Percentiles rank a stretch among this genome's conserved stretches.
phyloP scores from a whole-genome alignment of 2,329 filamentous ascomycete species.

The Pseudogymnoascus sp. region DNA sequence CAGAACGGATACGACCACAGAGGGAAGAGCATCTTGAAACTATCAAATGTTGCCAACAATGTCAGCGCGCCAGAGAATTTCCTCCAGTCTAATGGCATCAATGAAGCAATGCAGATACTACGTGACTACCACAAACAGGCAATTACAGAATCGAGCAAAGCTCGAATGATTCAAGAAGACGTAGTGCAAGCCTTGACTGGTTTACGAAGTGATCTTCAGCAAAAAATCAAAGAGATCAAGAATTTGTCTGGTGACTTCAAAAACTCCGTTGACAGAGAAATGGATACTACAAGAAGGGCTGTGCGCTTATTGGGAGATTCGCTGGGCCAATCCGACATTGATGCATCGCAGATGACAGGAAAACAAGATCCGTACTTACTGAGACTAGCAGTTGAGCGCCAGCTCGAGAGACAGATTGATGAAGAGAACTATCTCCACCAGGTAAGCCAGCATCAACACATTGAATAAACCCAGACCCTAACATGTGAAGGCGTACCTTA shows the following conservation, averaged over 20 bases:
- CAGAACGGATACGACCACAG: slow-evolving; percentile 81
- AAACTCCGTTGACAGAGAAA: slow-evolving; percentile 92
- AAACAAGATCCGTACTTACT: slow-evolving; percentile 91
- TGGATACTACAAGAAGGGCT: slow-evolving; percentile 71
- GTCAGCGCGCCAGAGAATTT: slow-evolving; percentile 68
- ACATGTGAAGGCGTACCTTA: slow-evolving; percentile 68
- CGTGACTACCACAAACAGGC: slow-evolving; percentile 75
- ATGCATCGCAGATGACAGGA: slow-evolving; percentile 65
- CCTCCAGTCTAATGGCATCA: slow-evolving; percentile 71
- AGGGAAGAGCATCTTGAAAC: slow-evolving; percentile 72
- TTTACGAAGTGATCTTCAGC: slow-evolving; percentile 76
- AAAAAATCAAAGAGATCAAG: slow-evolving; percentile 99
- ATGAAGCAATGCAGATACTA: slow-evolving; percentile 75
- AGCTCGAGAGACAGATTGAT: slow-evolving; percentile 85
- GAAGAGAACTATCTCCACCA: slow-evolving; percentile 96
- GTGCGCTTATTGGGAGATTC: slow-evolving; percentile 77
- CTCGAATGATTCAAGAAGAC: slow-evolving; percentile 82
- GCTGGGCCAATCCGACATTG: slow-evolving; percentile 69
- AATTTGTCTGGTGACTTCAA: slow-evolving; percentile 90
- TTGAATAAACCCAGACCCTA: slow-evolving; percentile 11
- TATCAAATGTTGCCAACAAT: slow-evolving; percentile 78
- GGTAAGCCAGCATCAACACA: slow-evolving; percentile 14
- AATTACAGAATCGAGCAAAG: slow-evolving; percentile 75
- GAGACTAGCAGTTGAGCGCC: slow-evolving; percentile 75
- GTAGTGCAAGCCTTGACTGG: slow-evolving; percentile 83